Evolutionary conservation across 2,329 filamentous ascomycete species (phyloP), one percentile per base, ranked within the genome.

Genomic region (Trichoderma pleuroti): DNA sequence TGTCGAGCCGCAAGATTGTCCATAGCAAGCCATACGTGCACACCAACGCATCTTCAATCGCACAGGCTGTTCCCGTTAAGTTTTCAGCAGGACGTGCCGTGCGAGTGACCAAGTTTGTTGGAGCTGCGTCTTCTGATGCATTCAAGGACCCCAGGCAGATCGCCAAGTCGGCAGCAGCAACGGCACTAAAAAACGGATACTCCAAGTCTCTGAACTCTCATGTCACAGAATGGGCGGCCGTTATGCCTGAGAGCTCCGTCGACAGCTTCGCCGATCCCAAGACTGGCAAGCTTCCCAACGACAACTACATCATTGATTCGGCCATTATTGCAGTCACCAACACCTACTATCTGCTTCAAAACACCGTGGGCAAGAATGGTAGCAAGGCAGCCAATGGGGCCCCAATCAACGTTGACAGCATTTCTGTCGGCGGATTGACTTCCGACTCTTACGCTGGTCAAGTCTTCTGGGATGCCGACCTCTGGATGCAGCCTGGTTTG

Each of bases 61-160:
- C 88, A 1, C 89, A 92, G 74, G 84, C 86, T 9, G 84, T 88
- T 56, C 78, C 82, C 11, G 82, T 91, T 32, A 81, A 78, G 1
- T 81, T 92, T 8, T 80, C 80, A 34, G 84, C 85, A 3, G 86
- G 87, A 1, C 76, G 86, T 73, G 84, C 84, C 0, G 82, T 87
- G 4, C 86, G 83, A 1, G 79, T 93, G 59, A 86, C 84, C 60
- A 93, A 93, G 76, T 93, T 86, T 73, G 84, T 93, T 18, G 91
- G 91, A 32, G 86, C 84, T 62, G 91, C 91, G 5, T 92, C 91
- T 1, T 86, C 86, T 0, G 91, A 93, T 78, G 90, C 89, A 0
- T 93, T 92, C 75, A 72, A 80, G 0, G 80, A 90, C 72, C 86
- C 91, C 0, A 81, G 86, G 70, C 75, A 77, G 24, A 82, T 84